Evolutionary conservation across 2,329 filamentous ascomycete species (phyloP), one percentile per base, ranked within the genome.

Genomic region (Beauveria pseudobassiana): DNA sequence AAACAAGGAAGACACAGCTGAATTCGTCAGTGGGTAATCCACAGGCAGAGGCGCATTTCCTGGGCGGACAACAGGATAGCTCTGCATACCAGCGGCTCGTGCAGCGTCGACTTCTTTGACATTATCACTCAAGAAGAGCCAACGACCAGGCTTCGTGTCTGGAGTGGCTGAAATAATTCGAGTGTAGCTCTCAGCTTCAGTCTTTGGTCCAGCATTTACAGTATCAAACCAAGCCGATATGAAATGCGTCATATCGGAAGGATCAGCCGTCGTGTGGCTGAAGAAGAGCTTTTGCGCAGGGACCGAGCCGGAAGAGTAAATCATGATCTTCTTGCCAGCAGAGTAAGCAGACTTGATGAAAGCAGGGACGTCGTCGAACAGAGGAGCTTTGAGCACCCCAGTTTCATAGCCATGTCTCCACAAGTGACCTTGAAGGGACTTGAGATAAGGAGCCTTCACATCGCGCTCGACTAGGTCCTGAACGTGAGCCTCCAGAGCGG

Each of bases 41-140:
- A 75, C 73, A 12, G 81, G 77, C 64, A 93, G 74, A 34, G 80
- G 80, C 43, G 84, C 82, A 74, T 95, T 95, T 14, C 89, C 90
- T 18, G 88, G 87, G 61, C 90, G 81, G 61, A 81, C 75, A 61
- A 89, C 83, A 3, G 87, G 79, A 59, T 83, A 74, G 68, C 83
- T 82, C 68, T 80, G 78, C 82, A 89, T 85, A n/a, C 86, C 86
- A 12, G 85, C 83, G 62, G 74, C 75, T 64, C 79, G 78, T 48
- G 87, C 87, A 53, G 87, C 86, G 57, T 81, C 78, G 42, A 89
- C 85, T 74, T 89, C 87, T 69, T 82, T 84, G 51, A 90, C 80
- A 69, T 92, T 92, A 75, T 95, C 90, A 69, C 89, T 93, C 64
- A 93, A 76, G 72, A 95, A 95, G n/a, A 91, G 77, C 78, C 89